These are phyloP conservation scores for cucumber (Cucumis sativus) DNA, from an alignment of 306 rosid species.

Conservation along the genomic window DNA sequence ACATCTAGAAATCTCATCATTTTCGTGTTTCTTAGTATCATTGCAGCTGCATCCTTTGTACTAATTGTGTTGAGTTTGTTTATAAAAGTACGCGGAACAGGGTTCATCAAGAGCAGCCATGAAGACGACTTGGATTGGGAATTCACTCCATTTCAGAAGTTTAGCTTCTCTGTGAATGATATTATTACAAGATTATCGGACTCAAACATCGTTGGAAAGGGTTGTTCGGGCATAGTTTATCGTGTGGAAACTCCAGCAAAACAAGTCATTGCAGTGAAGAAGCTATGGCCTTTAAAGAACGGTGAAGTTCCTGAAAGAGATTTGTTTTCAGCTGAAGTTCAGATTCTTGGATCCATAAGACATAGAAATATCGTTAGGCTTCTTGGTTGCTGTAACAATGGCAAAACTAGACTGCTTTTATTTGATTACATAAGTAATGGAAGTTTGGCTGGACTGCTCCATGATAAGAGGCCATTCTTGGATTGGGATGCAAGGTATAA, in stretches of 20 bases:
- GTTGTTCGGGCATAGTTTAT: constrained; percentile 80
- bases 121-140: constrained; percentile 58
- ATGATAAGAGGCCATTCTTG: constrained; percentile 71
- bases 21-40: constrained; percentile 48
- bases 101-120: constrained; percentile 22
- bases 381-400: constrained; percentile 69
- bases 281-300: constrained; percentile 60
- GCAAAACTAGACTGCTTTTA: constrained; percentile 64
- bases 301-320: constrained; percentile 60
- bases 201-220: constrained; percentile 73
- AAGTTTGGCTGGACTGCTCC: constrained; percentile 61
- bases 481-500: constrained; percentile 94
- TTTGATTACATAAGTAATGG: constrained; percentile 87
- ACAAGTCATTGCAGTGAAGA: constrained; percentile 85
- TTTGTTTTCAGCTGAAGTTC: constrained; percentile 68
- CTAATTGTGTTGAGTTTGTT: constrained; percentile 44
- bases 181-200: constrained; percentile 55
- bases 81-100: constrained; percentile 33
- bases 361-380: constrained; percentile 89
- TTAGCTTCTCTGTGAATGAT: constrained; percentile 64
- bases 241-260: constrained; percentile 81
- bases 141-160: constrained; percentile 83
- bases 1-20: constrained; percentile 35
- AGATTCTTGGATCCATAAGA: constrained; percentile 76
- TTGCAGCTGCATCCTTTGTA: constrained; percentile 36